A percentile compares a stretch with the other conserved stretches of the same genome.
These are phyloP conservation scores for Starmerella roubikii DNA, from an alignment of 805 yeast species.

Conservation along the genomic window DNA sequence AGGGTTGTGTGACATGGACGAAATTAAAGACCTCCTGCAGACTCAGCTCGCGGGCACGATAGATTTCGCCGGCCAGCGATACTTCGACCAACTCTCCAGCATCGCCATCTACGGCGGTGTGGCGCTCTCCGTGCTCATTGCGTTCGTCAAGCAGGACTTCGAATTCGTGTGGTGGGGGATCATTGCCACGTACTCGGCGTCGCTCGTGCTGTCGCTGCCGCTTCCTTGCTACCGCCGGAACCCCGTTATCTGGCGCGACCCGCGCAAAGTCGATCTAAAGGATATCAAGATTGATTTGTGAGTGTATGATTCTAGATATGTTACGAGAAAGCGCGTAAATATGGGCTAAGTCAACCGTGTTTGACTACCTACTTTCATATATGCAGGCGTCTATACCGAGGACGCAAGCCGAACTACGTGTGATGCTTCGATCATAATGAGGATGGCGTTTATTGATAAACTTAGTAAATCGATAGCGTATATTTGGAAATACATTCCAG, in stretches of 20 bases:
- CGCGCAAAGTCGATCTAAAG: background rate
- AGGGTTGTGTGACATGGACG: conserved; percentile 17
- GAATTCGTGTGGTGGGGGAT: conserved; percentile 8
- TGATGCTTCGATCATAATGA: too few relatives aligned
- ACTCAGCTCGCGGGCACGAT: conserved; percentile 17
- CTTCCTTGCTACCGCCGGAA: conserved; percentile 16
- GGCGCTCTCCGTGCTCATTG: conserved; percentile 10
- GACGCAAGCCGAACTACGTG: too few relatives aligned
- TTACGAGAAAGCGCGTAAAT: too few relatives aligned
- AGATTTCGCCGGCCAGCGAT: conserved; percentile 21
- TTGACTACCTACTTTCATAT: too few relatives aligned
- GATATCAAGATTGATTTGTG: conserved; percentile 1
- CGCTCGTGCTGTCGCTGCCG: conserved; percentile 16
- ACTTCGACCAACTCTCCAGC: conserved; percentile 5
- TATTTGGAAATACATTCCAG: too few relatives aligned
- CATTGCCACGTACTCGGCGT: conserved; percentile 9
- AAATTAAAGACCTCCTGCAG: conserved; percentile 9
- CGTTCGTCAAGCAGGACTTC: conserved; percentile 14
- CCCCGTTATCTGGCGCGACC: conserved; percentile 16
- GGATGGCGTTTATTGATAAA: too few relatives aligned
- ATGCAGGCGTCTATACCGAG: too few relatives aligned
- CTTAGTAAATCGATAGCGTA: too few relatives aligned
- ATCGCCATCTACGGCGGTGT: conserved; percentile 11
- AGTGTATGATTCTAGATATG: too few relatives aligned
- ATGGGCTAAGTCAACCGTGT: too few relatives aligned